A percentile compares a stretch with the other conserved stretches of the same genome.
Evolutionary conservation across 192 early-diverging fungal genomes (phyloP).

Genomic region (Coemansia sp.): DNA sequence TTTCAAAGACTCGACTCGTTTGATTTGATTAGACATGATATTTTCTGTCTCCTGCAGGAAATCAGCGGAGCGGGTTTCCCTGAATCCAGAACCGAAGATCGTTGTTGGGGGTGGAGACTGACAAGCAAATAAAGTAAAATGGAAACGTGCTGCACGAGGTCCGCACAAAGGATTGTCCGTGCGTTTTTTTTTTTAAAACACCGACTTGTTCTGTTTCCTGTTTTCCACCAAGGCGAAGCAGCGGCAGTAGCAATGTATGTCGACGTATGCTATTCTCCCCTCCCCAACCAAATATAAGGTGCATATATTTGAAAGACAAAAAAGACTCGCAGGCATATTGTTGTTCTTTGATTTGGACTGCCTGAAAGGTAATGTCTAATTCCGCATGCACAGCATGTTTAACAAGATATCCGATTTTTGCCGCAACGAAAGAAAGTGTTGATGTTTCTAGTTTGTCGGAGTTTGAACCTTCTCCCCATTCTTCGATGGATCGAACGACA

Average conservation of each 20-base stretch:
- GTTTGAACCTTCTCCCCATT: not conserved
- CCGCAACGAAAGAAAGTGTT: not conserved
- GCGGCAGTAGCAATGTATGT: not conserved
- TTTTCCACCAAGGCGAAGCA: not conserved
- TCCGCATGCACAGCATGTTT: not conserved
- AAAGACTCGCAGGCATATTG: not conserved
- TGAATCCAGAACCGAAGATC: too few species aligned
- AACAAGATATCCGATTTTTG: not conserved
- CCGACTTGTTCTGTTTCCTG: slow-evolving; percentile 1
- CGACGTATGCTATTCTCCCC: not conserved
- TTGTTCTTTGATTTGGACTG: too few species aligned
- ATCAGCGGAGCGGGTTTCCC: too few species aligned
- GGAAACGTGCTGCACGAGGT: not conserved
- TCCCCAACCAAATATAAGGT: not conserved
- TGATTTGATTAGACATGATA: too few species aligned
- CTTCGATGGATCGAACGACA: not conserved
- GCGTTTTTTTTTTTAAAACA: not conserved
- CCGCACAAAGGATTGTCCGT: not conserved
- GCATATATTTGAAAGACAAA: not conserved
- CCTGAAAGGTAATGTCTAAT: not conserved
- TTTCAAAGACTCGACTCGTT: too few species aligned
- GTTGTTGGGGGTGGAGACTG: not conserved
- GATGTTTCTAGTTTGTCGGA: not conserved
- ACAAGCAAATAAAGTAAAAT: not conserved
- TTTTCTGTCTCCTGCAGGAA: too few species aligned